Evolutionary conservation across 176 grass and related monocot genomes (phyloP).

Genomic region (Triticum dicoccoides): DNA sequence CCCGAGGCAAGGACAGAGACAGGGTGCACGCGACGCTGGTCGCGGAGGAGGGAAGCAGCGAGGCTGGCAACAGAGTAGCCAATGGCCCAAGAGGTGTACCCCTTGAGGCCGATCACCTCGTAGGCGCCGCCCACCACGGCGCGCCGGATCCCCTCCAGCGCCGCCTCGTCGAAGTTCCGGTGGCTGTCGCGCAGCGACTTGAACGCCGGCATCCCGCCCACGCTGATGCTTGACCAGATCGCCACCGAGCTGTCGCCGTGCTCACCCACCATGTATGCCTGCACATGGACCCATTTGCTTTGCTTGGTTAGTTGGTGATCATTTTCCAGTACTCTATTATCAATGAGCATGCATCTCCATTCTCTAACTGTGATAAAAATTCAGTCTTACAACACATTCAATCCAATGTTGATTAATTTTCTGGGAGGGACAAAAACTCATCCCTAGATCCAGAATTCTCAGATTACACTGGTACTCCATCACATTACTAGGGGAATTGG

Average conservation of each 20-base stretch:
- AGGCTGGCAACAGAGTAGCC: conserved; percentile 80
- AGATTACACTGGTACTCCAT: too few species aligned
- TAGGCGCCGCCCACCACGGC: conserved; percentile 64
- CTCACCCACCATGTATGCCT: neutral
- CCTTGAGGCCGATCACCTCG: conserved; percentile 78
- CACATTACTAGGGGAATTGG: too few species aligned
- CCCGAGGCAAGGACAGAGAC: conserved; percentile 67
- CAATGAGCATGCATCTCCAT: too few species aligned
- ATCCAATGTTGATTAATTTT: too few species aligned
- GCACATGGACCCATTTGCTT: neutral
- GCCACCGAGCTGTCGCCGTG: neutral
- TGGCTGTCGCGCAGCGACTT: neutral
- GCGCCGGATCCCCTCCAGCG: conserved; percentile 54
- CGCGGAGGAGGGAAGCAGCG: conserved; percentile 55
- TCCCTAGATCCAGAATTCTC: too few species aligned
- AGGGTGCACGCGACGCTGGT: conserved; percentile 79
- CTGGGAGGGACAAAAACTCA: too few species aligned
- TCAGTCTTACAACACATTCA: neutral
- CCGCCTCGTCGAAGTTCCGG: conserved; percentile 26
- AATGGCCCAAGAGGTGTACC: conserved; percentile 87
- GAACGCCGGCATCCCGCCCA: conserved; percentile 10
- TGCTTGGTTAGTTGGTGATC: neutral
- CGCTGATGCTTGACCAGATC: neutral
- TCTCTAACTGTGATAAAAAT: too few species aligned
- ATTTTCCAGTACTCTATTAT: neutral